Evolutionary conservation across 169 alveolate genomes (phyloP).

Genomic region (Plasmodium knowlesi): DNA sequence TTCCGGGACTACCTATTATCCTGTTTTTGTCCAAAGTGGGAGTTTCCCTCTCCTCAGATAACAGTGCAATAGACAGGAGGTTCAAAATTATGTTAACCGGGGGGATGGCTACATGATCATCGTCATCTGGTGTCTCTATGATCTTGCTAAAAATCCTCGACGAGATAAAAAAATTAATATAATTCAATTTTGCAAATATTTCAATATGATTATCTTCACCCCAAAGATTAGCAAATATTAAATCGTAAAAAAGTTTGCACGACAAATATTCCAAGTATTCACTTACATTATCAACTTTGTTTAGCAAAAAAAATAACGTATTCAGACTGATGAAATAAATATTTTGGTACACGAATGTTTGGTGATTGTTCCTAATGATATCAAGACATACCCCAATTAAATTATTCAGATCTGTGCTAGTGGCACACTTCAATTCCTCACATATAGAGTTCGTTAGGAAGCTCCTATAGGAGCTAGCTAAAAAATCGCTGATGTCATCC

Average conservation of each 20-base stretch:
- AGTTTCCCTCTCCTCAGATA: background rate
- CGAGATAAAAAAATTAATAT: slow-evolving; percentile 25
- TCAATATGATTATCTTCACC: slow-evolving; percentile 10
- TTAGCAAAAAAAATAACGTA: slow-evolving; percentile 54
- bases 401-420: background rate
- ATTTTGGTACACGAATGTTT: slow-evolving; percentile 25
- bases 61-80: background rate
- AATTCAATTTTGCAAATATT: slow-evolving; percentile 62
- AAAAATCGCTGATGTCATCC: slow-evolving; percentile 62
- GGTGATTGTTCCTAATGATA: slow-evolving; percentile 41
- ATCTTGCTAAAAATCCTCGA: slow-evolving; percentile 21
- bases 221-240: slow-evolving; percentile 14
- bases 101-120: background rate
- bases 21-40: background rate
- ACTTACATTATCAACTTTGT: background rate
- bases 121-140: background rate
- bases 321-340: slow-evolving; percentile 51
- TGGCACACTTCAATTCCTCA: slow-evolving; percentile 29
- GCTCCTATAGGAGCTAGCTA: slow-evolving; percentile 42
- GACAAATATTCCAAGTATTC: slow-evolving; percentile 22
- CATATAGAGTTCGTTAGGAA: slow-evolving; percentile 43
- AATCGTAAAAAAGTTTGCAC: slow-evolving; percentile 13
- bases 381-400: slow-evolving; percentile 45
- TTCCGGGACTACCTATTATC: background rate
- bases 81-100: background rate